Conservation (phyloP, 1,284 basidiomycete species). For the Rhodotorula mucilaginosa region DNA sequence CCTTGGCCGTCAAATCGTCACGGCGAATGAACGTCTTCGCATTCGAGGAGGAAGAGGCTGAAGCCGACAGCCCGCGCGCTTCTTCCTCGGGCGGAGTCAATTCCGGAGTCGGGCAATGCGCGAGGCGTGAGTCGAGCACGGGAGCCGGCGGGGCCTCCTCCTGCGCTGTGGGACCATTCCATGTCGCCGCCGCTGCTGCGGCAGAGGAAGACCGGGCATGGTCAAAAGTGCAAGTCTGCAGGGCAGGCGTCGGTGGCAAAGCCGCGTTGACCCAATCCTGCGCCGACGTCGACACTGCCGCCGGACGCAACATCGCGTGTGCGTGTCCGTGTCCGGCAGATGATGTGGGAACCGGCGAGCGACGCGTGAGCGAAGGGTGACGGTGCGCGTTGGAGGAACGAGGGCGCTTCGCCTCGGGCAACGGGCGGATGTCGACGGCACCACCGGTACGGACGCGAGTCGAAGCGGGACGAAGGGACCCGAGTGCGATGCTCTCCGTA, state of each 20-base stretch:
- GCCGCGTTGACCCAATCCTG: constrained; percentile 4
- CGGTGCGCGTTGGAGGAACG: constrained; percentile 1
- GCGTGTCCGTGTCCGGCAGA: no score
- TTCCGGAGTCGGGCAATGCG: constrained; percentile 17
- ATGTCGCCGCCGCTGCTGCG: not conserved
- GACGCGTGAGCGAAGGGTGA: not conserved
- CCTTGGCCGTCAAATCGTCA: constrained; percentile 19
- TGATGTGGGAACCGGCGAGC: not conserved
- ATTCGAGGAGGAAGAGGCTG: not conserved
- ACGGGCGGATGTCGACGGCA: not conserved
- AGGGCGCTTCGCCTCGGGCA: constrained; percentile 13
- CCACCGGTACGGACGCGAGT: constrained; percentile 4
- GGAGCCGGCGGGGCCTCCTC: not conserved
- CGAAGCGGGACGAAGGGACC: constrained; percentile 2
- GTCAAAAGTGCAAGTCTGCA: constrained; percentile 5
- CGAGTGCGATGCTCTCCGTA: constrained; percentile 3
- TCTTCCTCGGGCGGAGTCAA: constrained; percentile 15
- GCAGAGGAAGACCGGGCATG: not conserved
- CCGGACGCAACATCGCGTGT: not conserved
- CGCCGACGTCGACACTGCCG: not conserved
- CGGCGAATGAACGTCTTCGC: constrained; percentile 12
- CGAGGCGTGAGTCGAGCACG: not conserved
- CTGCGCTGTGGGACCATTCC: not conserved
- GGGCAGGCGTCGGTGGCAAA: constrained; percentile 1
- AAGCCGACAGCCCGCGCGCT: not conserved